phyloP scores from a whole-genome alignment of 495 filamentous ascomycete species.

The Penicillium taxi region DNA sequence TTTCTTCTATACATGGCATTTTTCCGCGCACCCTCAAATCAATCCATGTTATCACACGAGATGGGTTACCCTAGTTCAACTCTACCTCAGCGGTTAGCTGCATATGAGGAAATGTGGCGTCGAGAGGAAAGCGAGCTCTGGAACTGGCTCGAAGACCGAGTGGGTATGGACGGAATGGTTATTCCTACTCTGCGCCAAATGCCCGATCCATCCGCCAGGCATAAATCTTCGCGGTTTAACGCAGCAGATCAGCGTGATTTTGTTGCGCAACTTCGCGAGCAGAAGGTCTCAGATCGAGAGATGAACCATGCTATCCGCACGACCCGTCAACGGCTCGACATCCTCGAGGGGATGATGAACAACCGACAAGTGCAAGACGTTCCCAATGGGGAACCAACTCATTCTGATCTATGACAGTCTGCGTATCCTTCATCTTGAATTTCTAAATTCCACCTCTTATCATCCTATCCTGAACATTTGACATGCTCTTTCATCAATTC shows the following conservation, averaged over 20 bases:
- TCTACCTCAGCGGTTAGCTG: slow-evolving; percentile 60
- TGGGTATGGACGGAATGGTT: slow-evolving; percentile 62
- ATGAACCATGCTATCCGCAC: slow-evolving; percentile 76
- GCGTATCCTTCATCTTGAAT: too few relatives aligned
- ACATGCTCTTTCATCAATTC: background rate
- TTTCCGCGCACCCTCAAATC: slow-evolving; percentile 47
- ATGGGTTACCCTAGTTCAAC: slow-evolving; percentile 28
- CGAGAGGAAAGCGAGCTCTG: slow-evolving; percentile 86
- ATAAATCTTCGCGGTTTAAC: slow-evolving; percentile 14
- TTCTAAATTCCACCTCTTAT: background rate
- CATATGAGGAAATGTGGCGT: slow-evolving; percentile 92
- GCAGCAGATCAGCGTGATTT: slow-evolving; percentile 27
- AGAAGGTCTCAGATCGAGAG: slow-evolving; percentile 71
- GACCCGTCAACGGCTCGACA: slow-evolving; percentile 72
- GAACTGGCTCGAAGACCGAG: slow-evolving; percentile 90
- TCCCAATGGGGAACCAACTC: slow-evolving; percentile 10
- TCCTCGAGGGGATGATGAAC: slow-evolving; percentile 63
- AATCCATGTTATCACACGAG: slow-evolving; percentile 30
- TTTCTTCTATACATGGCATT: slow-evolving; percentile 50
- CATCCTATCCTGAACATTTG: background rate
- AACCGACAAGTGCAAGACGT: slow-evolving; percentile 36
- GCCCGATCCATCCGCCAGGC: slow-evolving; percentile 18
- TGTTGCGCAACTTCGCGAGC: slow-evolving; percentile 47
- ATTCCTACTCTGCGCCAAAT: slow-evolving; percentile 29
- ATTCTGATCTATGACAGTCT: slow-evolving; percentile 18